A percentile compares a stretch with the other conserved stretches of the same genome.
phyloP scores from a whole-genome alignment of 495 filamentous ascomycete species.

The Neurospora pannonica region DNA sequence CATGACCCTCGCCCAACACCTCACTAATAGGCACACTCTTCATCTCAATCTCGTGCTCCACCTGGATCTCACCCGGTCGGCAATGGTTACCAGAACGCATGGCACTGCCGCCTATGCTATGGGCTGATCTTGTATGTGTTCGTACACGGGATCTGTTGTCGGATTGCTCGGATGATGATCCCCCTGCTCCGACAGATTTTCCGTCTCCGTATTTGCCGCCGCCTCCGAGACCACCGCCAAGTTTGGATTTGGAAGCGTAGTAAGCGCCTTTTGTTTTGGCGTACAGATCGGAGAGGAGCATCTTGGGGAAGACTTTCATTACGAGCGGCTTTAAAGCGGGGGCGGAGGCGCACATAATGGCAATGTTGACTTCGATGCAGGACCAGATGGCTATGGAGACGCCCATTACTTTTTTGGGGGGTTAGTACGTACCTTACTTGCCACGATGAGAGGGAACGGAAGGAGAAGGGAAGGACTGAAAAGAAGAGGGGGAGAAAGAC shows the following conservation, averaged over 20 bases:
- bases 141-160: neutral
- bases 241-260: neutral
- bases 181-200: neutral
- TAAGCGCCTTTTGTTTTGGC: constrained; percentile 6
- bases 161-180: neutral
- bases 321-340: constrained; percentile 32
- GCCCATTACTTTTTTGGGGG: constrained; percentile 3
- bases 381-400: constrained; percentile 36
- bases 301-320: constrained; percentile 20
- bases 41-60: constrained; percentile 14
- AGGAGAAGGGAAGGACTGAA: neutral
- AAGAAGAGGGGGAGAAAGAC: neutral
- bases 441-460: neutral
- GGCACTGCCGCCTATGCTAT: neutral
- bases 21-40: constrained; percentile 4
- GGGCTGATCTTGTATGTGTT: neutral
- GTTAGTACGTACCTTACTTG: neutral
- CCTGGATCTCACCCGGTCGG: constrained; percentile 2
- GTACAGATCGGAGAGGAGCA: constrained; percentile 10
- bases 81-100: neutral
- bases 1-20: neutral
- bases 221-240: neutral
- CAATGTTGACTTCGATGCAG: constrained; percentile 39
- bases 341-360: constrained; percentile 41
- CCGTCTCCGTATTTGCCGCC: neutral